phyloP scores from a whole-genome alignment of 345 rosid species.

The Mangifera indica region DNA sequence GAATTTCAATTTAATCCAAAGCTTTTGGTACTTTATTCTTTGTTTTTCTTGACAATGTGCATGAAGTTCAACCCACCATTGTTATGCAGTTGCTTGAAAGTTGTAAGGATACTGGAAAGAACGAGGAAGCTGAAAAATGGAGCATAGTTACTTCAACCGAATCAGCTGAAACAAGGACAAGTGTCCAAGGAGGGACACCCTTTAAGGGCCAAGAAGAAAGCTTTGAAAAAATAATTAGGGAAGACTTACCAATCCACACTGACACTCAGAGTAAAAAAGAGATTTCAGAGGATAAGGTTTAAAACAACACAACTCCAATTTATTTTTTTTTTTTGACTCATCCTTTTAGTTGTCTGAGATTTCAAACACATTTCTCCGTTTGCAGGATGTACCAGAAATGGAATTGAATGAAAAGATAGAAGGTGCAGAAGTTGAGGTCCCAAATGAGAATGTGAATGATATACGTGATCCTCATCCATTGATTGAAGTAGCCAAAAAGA shows the following conservation, averaged over 20 bases:
- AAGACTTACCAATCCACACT: conserved; percentile 12
- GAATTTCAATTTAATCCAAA: neutral
- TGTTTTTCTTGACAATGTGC: neutral
- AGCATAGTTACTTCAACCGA: conserved; percentile 14
- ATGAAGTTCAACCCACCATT: neutral
- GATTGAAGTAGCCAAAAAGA: too few relatives aligned
- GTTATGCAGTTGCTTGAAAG: conserved; percentile 27
- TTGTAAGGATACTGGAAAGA: conserved; percentile 18
- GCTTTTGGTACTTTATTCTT: neutral
- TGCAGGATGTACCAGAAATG: conserved; percentile 21
- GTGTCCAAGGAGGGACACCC: conserved; percentile 9
- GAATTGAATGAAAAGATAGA: conserved; percentile 9
- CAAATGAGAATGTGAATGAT: conserved; percentile 4
- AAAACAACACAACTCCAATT: neutral
- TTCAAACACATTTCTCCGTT: neutral
- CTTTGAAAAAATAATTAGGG: conserved; percentile 12
- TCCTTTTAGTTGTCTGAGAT: neutral
- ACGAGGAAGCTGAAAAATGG: conserved; percentile 1
- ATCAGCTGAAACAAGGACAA: conserved; percentile 1
- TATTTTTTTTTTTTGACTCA: neutral
- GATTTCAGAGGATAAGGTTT: conserved; percentile 16
- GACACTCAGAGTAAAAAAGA: conserved; percentile 1
- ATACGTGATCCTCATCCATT: too few relatives aligned
- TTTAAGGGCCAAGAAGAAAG: conserved; percentile 16
- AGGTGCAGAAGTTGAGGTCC: conserved; percentile 8